Evolutionary conservation across 352 stramenopile species (phyloP).

Genomic region (Globisporangium paroecandrum): DNA sequence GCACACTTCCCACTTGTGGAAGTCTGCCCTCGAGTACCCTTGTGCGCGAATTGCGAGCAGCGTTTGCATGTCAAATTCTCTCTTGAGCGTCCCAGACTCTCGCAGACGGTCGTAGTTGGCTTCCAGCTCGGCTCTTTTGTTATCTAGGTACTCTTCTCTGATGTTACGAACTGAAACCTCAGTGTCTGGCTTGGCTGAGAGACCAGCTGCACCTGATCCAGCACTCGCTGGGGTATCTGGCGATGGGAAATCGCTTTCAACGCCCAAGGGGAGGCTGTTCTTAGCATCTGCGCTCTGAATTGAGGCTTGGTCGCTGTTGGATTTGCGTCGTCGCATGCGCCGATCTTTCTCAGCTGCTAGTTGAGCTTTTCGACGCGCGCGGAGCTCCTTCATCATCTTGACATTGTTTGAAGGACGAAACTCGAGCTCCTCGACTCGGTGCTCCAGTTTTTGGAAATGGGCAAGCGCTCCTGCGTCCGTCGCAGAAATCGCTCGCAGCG

Average conservation of each 20-base stretch:
- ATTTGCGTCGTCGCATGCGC: slow-evolving; percentile 43
- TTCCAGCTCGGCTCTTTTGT: slow-evolving; percentile 40
- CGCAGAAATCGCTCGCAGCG: slow-evolving; percentile 35
- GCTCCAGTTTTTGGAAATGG: slow-evolving; percentile 43
- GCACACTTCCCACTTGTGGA: slow-evolving; percentile 23
- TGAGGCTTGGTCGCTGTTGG: slow-evolving; percentile 26
- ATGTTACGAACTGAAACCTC: slow-evolving; percentile 7
- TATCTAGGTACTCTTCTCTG: slow-evolving; percentile 39
- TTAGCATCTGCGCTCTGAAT: background rate
- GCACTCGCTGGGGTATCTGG: too few relatives aligned
- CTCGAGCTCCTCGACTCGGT: slow-evolving; percentile 45
- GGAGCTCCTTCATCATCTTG: slow-evolving; percentile 84
- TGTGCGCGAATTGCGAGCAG: slow-evolving; percentile 30
- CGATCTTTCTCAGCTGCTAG: slow-evolving; percentile 67
- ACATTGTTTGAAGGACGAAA: slow-evolving; percentile 76
- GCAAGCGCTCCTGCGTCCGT: slow-evolving; percentile 36
- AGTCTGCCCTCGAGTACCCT: slow-evolving; percentile 22
- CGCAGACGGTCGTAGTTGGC: slow-evolving; percentile 43
- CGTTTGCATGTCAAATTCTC: slow-evolving; percentile 32
- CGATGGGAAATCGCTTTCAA: background rate
- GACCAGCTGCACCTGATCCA: too few relatives aligned
- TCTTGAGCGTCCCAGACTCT: slow-evolving; percentile 28
- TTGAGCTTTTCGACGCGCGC: slow-evolving; percentile 60
- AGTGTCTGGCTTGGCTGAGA: background rate
- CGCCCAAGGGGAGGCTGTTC: background rate